Evolutionary conservation across 176 grass and related monocot species (phyloP), one percentile per base, ranked within the genome.

Genomic region (Puccinellia tenuiflora): DNA sequence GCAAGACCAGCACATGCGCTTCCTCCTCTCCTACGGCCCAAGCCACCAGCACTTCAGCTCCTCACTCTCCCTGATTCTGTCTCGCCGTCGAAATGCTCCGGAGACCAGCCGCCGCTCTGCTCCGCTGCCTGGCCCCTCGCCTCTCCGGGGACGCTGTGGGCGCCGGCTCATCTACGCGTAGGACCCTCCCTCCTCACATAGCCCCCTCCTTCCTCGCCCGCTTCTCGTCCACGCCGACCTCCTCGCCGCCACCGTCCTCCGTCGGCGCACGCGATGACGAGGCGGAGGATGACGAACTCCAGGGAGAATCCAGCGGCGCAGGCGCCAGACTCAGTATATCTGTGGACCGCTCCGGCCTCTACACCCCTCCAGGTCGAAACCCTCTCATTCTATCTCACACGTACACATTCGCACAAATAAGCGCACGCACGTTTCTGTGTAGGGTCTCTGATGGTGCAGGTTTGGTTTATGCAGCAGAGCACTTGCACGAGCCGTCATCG

Each of bases 291-390:
- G 54, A 65, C 16, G 57, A 82, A 6, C 28, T 21, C 47, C 28
- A 10, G 6, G 65, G 61, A 52, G 53, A 31, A 3, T 37, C 40
- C 64, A 31, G 21, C 2, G 79, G 85, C 72, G 15, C 62, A 3
- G 21, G 31, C 34, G 14, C 79, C 2, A 71, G 5, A 17, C 80
- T 86, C 15, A 80, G 85, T 69, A 82, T 95, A 51, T 85, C 89
- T 9, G 52, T 95, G 31, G 93, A 98, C 66, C 96, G 96, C 72
- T 93, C 96, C 60, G 91, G 87, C 14, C 80, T 95, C 80, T 87
- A 67, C 89, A 92, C 83, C 33, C 89, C 96, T 46, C 83, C 85
- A 90, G 96, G 92, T 95, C 20, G 25, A 25, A 71, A n/a, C 37
- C 24, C 38, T 26, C 62, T 65, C 43, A 64, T 18, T 31, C 34